Base-by-base conservation (phyloP, 768 basidiomycete species). In the Phlebiopsis gigantea region DNA sequence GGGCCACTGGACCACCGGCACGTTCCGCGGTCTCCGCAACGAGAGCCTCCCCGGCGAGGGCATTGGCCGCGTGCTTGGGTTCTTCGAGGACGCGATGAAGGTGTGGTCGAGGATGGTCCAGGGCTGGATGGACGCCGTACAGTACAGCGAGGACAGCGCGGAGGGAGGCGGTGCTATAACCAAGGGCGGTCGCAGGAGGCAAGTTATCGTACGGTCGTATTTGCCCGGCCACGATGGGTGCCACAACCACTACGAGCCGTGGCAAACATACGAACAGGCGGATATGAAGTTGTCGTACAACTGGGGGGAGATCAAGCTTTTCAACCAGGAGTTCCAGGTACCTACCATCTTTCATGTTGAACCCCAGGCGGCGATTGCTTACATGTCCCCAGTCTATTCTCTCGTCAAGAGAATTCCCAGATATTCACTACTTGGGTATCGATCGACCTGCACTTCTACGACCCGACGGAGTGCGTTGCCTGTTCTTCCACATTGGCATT, bases 161-260 rank as follows among this genome's bases (percentile, higher is more conserved):
- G 34, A 49, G 45, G 26, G 44, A 29, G 42, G 61, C n/a, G 43
- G 55, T 42, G 14, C 62, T 59, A 7, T 49, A 53, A 46, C 56
- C 61, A 47, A 70, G 67, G 45, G 44, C 30, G 63, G 67, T 56
- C 49, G 24, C 25, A 46, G 31, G 44, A 56, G 57, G 56, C 77
- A 80, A 62, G 82, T 81, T 7, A 67, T 88, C 7, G 78, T 83
- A 8, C 67, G 86, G 26, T 77, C 84, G 7, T 87, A 87, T 61
- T 64, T 83, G 4, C 81, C 83, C 1, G 86, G 86, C 3, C 83
- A 87, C 61, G 84, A 87, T 57, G 75, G 83, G 54, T 87, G 86
- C 59, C 84, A 82, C 59, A 60, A 74, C n/a, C 61, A 66, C 51
- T 67, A 69, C 21, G 56, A 72, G 58, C 81, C 83, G n/a, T 79